Base-by-base conservation (phyloP, 164 flowering plant species). In the Paratinospora sagittata region DNA sequence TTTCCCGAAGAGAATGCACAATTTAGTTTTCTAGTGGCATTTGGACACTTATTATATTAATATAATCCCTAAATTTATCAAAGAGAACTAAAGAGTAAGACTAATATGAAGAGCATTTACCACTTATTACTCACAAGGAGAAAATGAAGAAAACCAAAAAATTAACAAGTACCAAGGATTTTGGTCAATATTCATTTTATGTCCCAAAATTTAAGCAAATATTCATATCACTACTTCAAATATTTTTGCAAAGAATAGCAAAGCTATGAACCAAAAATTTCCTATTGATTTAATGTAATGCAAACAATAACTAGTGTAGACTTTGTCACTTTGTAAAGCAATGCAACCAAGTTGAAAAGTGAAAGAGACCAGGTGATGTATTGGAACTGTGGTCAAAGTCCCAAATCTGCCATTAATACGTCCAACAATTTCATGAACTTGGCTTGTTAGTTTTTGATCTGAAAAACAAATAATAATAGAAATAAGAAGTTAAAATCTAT, bases 391-490 rank as follows among this genome's bases (percentile, higher is more conserved):
- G 57, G 92, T 88, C 82, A 94, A 81, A 45, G 92, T 88, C 73
- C 98, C 98, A 79, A 94, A 94, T 81, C 97, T 84, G 7, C 98
- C 97, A 82, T 92, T 94, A 74, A 94, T 92, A 65, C 97, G 98
- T 23, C 98, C 97, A 76, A 94, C 98, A 77, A 94, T 92, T 82
- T 94, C 98, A 86, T 94, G 98, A 74, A 94, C 98, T 76, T 92
- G 98, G 81, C 96, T 88, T 57, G 96, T 89, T 68, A 94, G 97
- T 73, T 88, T 94, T 81, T 90, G 95, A 83, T 94, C 98, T 93
- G 86, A 75, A 39, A 52, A 34, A 33, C 49, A 33, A n/a, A 57
- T 2, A 6, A 24, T 10, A 8, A 71, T 3, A 21, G 11, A 24
- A 3, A 24, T 21, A 21, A 21, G 39, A 26, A 8, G 27, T 69